Evolutionary conservation across 2,329 filamentous ascomycete species (phyloP).

Genomic region (Pseudopyrenochaeta lycopersici): DNA sequence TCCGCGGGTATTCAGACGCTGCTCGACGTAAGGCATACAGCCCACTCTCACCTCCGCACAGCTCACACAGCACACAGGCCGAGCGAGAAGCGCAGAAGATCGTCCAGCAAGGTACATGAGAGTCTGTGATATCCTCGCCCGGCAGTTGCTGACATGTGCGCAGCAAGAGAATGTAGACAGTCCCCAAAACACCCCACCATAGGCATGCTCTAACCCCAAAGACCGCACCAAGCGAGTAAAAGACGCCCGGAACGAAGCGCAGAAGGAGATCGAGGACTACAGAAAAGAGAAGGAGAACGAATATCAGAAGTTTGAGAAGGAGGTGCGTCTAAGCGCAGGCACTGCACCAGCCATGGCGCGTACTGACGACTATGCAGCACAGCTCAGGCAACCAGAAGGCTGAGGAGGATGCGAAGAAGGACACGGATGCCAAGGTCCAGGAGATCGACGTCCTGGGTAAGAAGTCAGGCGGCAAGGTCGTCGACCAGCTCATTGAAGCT

Average conservation of each 20-base stretch:
- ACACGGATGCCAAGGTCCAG: constrained; percentile 81
- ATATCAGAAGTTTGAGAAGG: constrained; percentile 91
- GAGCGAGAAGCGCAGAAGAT: constrained; percentile 99
- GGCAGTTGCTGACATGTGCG: constrained; percentile 20
- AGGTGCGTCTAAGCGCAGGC: constrained; percentile 60
- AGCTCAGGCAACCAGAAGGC: constrained; percentile 84
- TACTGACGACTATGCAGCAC: constrained; percentile 69
- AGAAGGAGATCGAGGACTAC: constrained; percentile 97
- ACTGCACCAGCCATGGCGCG: neutral
- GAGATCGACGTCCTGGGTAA: constrained; percentile 83
- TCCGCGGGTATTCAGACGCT: constrained; percentile 98
- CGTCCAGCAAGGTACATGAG: constrained; percentile 83
- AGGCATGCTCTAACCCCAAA: constrained; percentile 49
- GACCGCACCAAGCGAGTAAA: constrained; percentile 97
- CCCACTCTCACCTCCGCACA: constrained; percentile 31
- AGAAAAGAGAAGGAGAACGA: constrained; percentile 88
- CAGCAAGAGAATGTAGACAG: constrained; percentile 86
- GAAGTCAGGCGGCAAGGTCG: constrained; percentile 80
- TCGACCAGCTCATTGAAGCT: constrained; percentile 83
- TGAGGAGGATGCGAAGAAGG: constrained; percentile 77
- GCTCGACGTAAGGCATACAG: constrained; percentile 79
- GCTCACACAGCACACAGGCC: constrained; percentile 69
- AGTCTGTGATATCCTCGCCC: neutral
- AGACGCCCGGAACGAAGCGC: constrained; percentile 94
- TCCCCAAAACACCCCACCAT: constrained; percentile 6